These are phyloP conservation scores for Polytrichum commune DNA, from an alignment of 225 moss, liverwort and hornwort genomes.

Conservation along the genomic window DNA sequence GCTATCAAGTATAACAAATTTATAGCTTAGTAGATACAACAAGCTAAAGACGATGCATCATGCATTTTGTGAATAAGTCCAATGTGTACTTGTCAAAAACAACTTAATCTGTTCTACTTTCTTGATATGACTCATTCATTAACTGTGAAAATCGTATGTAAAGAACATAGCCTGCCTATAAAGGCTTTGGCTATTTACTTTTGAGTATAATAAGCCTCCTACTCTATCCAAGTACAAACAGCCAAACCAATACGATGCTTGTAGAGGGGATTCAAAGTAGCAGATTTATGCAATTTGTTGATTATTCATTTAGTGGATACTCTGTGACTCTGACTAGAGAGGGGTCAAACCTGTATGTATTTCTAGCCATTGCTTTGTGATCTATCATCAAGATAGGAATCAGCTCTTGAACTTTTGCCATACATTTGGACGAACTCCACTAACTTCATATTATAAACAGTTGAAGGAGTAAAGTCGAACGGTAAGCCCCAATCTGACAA, in stretches of 20 bases:
- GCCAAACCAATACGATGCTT: background rate
- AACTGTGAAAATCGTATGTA: background rate
- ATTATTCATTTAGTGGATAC: no score
- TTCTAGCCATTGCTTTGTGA: no score
- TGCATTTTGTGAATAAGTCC: no score
- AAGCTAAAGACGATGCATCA: no score
- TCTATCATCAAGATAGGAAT: no score
- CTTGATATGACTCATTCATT: background rate
- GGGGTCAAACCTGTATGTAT: no score
- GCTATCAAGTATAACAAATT: no score
- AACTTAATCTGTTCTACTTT: background rate
- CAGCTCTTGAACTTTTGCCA: no score
- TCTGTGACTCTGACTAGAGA: no score
- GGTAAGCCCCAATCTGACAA: slow-evolving; percentile 53
- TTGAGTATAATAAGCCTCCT: background rate
- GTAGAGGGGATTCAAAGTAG: background rate
- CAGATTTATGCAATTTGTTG: no score
- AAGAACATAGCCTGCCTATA: background rate
- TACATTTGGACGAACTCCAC: slow-evolving; percentile 21
- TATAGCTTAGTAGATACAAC: no score
- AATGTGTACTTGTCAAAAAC: background rate
- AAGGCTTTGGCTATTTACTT: background rate
- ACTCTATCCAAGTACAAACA: background rate
- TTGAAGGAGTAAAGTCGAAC: slow-evolving; percentile 48
- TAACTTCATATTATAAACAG: slow-evolving; percentile 35